Percentiles rank a stretch among this genome's conserved stretches.
Evolutionary conservation across 306 rosid genomes (phyloP).

Genomic region (Astragalus membranaceus): DNA sequence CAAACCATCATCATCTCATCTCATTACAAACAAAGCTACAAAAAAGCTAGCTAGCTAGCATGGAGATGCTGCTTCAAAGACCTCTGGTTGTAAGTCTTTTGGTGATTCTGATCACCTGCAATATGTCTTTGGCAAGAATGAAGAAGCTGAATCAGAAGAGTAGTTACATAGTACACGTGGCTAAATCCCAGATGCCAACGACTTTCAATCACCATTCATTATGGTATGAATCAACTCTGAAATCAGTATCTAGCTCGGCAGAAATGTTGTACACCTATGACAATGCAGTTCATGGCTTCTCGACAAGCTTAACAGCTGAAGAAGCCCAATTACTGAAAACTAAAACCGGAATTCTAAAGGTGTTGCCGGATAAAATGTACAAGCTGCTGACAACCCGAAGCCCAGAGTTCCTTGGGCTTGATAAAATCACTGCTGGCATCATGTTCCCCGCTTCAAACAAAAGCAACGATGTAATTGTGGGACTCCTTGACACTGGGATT

Average conservation of each 20-base stretch:
- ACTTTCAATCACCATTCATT: constrained; percentile 42
- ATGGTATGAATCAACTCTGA: constrained; percentile 69
- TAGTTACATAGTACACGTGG: constrained; percentile 66
- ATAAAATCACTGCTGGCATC: constrained; percentile 11
- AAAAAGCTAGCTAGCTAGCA: constrained; percentile 27
- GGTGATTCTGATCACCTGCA: constrained; percentile 17
- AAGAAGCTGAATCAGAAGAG: constrained; percentile 12
- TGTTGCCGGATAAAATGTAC: constrained; percentile 44
- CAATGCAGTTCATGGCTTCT: constrained; percentile 63
- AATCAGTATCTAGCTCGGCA: constrained; percentile 45
- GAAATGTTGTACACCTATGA: constrained; percentile 64
- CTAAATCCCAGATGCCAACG: constrained; percentile 59
- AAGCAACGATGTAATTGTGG: constrained; percentile 39
- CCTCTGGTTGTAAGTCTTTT: background rate
- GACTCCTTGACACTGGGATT: constrained; percentile 67
- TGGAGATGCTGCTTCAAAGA: background rate
- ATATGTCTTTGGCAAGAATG: constrained; percentile 22
- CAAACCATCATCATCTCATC: background rate
- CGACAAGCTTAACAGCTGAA: constrained; percentile 46
- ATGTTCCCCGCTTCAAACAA: constrained; percentile 23
- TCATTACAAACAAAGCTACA: background rate
- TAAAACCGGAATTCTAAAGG: constrained; percentile 49
- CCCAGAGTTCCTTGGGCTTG: constrained; percentile 70
- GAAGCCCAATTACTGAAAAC: constrained; percentile 40
- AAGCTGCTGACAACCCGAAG: constrained; percentile 77